Evolutionary conservation across 148 eudicot species (phyloP).

Genomic region (Hydrangea macrophylla): DNA sequence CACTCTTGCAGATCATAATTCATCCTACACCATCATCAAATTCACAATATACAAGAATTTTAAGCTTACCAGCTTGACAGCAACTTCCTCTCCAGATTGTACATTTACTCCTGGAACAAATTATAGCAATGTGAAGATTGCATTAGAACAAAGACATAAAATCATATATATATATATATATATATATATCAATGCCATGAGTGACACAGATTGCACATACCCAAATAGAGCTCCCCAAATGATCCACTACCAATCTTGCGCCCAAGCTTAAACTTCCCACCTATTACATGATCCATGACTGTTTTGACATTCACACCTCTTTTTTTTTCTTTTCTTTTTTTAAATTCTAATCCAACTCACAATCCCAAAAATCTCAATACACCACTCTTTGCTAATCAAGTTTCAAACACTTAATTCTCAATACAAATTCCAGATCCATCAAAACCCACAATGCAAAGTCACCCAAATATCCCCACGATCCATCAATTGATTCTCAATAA

Average conservation of each 20-base stretch:
- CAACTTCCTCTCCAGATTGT: slow-evolving; percentile 88
- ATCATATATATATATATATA: no score
- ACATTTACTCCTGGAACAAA: slow-evolving; percentile 63
- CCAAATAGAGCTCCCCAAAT: slow-evolving; percentile 74
- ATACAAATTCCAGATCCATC: slow-evolving; percentile 12
- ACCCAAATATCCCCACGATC: not conserved
- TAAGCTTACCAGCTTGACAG: slow-evolving; percentile 80
- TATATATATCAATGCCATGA: not conserved
- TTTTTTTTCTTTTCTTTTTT: not conserved
- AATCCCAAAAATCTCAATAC: not conserved
- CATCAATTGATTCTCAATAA: not conserved
- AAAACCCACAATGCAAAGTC: not conserved
- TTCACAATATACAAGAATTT: slow-evolving; percentile 3
- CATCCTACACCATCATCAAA: slow-evolving; percentile 1
- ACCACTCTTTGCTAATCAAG: not conserved
- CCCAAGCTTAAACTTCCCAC: slow-evolving; percentile 78
- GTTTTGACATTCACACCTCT: not conserved
- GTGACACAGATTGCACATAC: slow-evolving; percentile 25
- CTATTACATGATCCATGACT: slow-evolving; percentile 62
- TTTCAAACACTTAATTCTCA: not conserved
- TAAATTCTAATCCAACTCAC: slow-evolving; percentile 2
- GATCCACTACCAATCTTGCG: slow-evolving; percentile 82
- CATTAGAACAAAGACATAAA: not conserved
- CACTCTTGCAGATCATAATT: no score
- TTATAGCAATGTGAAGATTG: not conserved